A percentile compares a stretch with the other conserved stretches of the same genome.
Evolutionary conservation across 148 eudicot species (phyloP).

Genomic region (Amaranthus hypochondriacus): DNA sequence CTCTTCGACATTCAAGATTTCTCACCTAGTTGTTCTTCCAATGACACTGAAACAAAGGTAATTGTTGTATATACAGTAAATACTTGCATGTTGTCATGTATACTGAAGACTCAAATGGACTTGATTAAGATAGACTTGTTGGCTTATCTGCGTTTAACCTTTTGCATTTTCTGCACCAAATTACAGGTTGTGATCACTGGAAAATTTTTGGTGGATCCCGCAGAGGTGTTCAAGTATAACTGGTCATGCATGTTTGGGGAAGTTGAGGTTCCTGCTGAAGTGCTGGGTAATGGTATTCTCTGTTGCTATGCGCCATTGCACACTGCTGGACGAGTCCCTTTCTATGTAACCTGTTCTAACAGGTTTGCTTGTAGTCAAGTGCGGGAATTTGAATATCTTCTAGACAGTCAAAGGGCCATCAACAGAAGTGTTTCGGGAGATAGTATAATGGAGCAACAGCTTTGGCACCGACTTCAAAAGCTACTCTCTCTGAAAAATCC

Average conservation of each 20-base stretch:
- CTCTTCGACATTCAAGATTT: slow-evolving; percentile 59
- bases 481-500: slow-evolving; percentile 28
- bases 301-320: slow-evolving; percentile 77
- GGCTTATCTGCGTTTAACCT: not conserved
- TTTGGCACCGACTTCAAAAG: slow-evolving; percentile 36
- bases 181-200: slow-evolving; percentile 73
- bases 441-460: slow-evolving; percentile 33
- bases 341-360: slow-evolving; percentile 88
- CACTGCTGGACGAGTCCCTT: slow-evolving; percentile 73
- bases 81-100: not conserved
- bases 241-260: slow-evolving; percentile 99
- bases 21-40: slow-evolving; percentile 51
- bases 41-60: slow-evolving; percentile 47
- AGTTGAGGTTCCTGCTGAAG: slow-evolving; percentile 85
- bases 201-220: slow-evolving; percentile 62
- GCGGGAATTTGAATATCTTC: slow-evolving; percentile 78
- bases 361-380: slow-evolving; percentile 98
- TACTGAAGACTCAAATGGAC: not conserved
- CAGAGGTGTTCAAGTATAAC: slow-evolving; percentile 45
- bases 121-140: not conserved
- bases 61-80: not conserved
- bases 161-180: slow-evolving; percentile 13
- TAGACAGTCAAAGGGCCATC: slow-evolving; percentile 34
- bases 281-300: slow-evolving; percentile 61
- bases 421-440: slow-evolving; percentile 28